Base-by-base conservation (phyloP, 164 flowering plant genomes). In the Pachysandra terminalis region DNA sequence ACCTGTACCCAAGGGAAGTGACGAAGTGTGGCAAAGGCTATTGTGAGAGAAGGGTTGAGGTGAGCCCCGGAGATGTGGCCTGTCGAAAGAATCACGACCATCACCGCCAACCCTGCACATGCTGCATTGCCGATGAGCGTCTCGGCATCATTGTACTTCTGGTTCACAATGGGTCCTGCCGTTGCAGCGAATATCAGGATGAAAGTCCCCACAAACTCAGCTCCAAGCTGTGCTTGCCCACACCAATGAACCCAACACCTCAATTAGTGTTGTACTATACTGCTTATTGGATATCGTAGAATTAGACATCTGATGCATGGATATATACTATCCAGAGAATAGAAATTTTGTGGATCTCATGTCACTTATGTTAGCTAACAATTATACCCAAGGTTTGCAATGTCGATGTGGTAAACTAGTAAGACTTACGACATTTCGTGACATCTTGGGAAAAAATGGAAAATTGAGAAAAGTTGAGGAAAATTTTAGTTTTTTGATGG, bases 61-160 rank as follows among this genome's bases (percentile, higher is more conserved):
- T 91, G 97, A 35, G 97, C 96, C 7, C 97, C 95, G 0, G 97
- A 91, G 59, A 89, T 89, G 79, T 91, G 97, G 5, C 97, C 97
- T 0, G 91, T 91, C 16, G 97, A 84, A 9, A 91, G 69, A 41
- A 91, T 89, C 24, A 91, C 73, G 56, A 89, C 75, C 93, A 88
- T 91, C 72, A 87, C 97, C 2, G 91, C 95, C 15, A 91, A 79
- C 3, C 95, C 97, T 0, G 97, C 90, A 45, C 87, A 85, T 0
- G 89, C 89, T 13, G 97, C 97, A 51, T 87, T 87, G 4, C 97
- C 97, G 5, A 91, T 79, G 57, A 91, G 83, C 0, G 89, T 74
- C 77, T 89, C 95, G 3, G 80, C 85, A 1, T 83, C 85, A 19
- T 75, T 55, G 83, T 89, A 87, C 73, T 91, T 91, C 57, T 91